Evolutionary conservation across 768 basidiomycete species (phyloP), one percentile per base, ranked within the genome.

Genomic region (Hypholoma fasciculare): DNA sequence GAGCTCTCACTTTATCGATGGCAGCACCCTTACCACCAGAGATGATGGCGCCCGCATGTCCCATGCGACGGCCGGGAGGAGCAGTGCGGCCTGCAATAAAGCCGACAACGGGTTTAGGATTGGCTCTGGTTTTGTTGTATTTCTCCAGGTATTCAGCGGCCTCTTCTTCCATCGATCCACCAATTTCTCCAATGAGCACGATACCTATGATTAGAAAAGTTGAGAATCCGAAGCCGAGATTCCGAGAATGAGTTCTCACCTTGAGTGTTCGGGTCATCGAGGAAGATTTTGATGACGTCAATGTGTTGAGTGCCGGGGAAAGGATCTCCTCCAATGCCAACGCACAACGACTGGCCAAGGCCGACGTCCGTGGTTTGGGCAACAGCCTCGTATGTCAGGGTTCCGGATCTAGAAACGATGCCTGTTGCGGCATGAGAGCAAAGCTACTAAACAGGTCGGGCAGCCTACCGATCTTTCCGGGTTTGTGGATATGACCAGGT

Each of bases 31-130:
- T 99, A 44, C 97, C 97, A 61, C 97, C 97, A 52, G 92, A 88
- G 61, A 98, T 98, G 72, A 98, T 98, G 61, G 97, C 97, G 64
- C 97, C 97, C 57, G 96, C 95, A 69, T 98, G 95, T 48, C 96
- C 94, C 96, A 98, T 99, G 65, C 97, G 89, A 67, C 97, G 82
- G 40, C 97, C 97, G 39, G 97, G 97, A 53, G 97, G 97, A 43
- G 97, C 97, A 56, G 97, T 98, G 58, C 92, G 89, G 50, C 97
- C 97, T 56, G 97, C 97, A 68, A 99, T 98, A 76, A 99, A 99
- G 39, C 90, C 92, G 56, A 99, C 94, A 37, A 98, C 94, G 49
- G 97, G 97, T 76, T 99, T 99, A 57, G 93, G 93, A 63, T 87
- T 79, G 55, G 74, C 74, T 53, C 91, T 84, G 26, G 89, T 94